Evolutionary conservation across 805 yeast genomes (phyloP).

Genomic region (Ogataea trehaloabstinens): DNA sequence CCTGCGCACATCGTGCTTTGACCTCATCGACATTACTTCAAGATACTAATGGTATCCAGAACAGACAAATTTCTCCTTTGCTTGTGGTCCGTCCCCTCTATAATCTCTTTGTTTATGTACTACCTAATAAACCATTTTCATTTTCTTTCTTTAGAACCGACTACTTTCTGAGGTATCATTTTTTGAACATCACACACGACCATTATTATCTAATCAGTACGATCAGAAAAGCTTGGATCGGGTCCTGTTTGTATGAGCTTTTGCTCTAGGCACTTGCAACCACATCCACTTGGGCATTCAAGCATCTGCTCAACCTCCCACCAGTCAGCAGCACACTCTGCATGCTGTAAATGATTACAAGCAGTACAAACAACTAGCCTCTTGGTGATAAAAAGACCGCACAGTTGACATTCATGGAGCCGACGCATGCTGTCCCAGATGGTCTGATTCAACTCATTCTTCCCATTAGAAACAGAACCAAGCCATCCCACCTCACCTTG

Average conservation of each 20-base stretch:
- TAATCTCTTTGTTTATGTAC: too few species aligned
- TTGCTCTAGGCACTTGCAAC: conserved; percentile 59
- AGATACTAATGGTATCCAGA: too few species aligned
- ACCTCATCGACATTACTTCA: conserved; percentile 24
- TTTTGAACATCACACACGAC: too few species aligned
- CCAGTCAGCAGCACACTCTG: conserved; percentile 79
- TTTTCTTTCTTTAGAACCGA: too few species aligned
- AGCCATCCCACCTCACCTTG: conserved; percentile 30
- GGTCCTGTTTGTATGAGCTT: conserved; percentile 4
- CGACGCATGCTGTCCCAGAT: conserved; percentile 17
- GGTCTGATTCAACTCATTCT: conserved; percentile 4
- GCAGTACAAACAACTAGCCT: conserved; percentile 63
- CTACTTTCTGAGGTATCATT: too few species aligned
- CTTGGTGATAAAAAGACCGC: conserved; percentile 59
- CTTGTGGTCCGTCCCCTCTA: too few species aligned
- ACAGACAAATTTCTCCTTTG: too few species aligned
- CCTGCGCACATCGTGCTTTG: conserved; percentile 31
- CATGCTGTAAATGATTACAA: conserved; percentile 80
- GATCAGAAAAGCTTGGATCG: too few species aligned
- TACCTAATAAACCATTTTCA: too few species aligned
- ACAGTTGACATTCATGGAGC: conserved; percentile 56
- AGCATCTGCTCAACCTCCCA: conserved; percentile 47
- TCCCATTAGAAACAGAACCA: conserved; percentile 17
- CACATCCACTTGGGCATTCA: conserved; percentile 86
- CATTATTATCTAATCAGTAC: too few species aligned